Percentiles rank a stretch among this genome's conserved stretches.
These are phyloP conservation scores for Vickermania spadyakhi DNA, from an alignment of 208 protist genomes.

Conservation along the genomic window DNA sequence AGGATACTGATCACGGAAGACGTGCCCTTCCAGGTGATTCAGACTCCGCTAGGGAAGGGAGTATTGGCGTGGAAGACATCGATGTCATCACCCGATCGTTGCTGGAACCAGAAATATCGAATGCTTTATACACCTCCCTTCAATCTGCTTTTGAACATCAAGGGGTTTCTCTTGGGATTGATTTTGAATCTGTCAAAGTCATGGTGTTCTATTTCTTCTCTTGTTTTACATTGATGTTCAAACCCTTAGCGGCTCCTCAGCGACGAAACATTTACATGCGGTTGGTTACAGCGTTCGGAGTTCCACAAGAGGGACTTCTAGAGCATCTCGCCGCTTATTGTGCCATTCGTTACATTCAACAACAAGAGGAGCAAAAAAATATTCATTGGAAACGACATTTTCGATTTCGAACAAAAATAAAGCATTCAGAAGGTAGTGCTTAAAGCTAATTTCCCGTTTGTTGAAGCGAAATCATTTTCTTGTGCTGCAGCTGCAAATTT, in stretches of 20 bases:
- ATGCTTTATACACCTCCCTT: slow-evolving; percentile 8
- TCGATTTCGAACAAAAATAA: too few species aligned
- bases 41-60: neutral
- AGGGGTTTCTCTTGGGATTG: slow-evolving; percentile 8
- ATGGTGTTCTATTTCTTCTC: slow-evolving; percentile 23
- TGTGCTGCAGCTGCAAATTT: too few species aligned
- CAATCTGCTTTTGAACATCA: slow-evolving; percentile 19
- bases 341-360: slow-evolving; percentile 23
- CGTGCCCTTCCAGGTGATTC: neutral
- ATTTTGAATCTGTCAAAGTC: slow-evolving; percentile 18
- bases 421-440: too few species aligned
- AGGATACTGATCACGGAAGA: neutral
- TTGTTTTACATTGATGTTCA: slow-evolving; percentile 17
- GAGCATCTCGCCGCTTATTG: slow-evolving; percentile 23
- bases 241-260: slow-evolving; percentile 18
- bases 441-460: too few species aligned
- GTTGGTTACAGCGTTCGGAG: slow-evolving; percentile 23
- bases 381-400: slow-evolving; percentile 15
- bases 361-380: slow-evolving; percentile 9
- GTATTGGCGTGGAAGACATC: slow-evolving; percentile 1
- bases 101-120: slow-evolving; percentile 12
- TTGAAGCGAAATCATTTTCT: too few species aligned
- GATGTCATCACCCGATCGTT: slow-evolving; percentile 15
- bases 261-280: slow-evolving; percentile 20
- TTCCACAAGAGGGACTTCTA: slow-evolving; percentile 14